These are phyloP conservation scores for Hypoxylon rickii DNA, from an alignment of 495 filamentous ascomycete genomes.

Conservation along the genomic window DNA sequence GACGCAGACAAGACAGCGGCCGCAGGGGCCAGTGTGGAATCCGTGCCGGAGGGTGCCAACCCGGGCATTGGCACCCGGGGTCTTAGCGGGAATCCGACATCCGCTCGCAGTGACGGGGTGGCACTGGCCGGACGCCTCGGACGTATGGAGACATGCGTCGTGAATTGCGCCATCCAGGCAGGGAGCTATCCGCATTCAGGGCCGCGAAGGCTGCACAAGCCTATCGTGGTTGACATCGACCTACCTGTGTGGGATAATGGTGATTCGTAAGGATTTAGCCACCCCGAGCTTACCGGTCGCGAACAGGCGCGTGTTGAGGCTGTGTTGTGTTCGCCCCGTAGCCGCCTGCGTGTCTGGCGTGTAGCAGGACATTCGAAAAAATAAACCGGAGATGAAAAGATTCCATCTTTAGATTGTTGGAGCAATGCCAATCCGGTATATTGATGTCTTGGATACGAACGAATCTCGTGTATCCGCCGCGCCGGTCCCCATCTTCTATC, in stretches of 20 bases:
- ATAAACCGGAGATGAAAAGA: background rate
- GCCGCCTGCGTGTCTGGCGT: background rate
- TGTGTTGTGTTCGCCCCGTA: slow-evolving; percentile 5
- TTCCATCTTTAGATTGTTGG: background rate
- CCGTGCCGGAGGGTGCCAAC: slow-evolving; percentile 12
- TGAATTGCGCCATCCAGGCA: slow-evolving; percentile 76
- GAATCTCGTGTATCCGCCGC: background rate
- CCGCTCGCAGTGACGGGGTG: slow-evolving; percentile 45
- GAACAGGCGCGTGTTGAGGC: slow-evolving; percentile 11
- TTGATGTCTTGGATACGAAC: slow-evolving; percentile 1
- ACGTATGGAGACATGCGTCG: slow-evolving; percentile 72
- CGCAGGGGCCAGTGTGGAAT: background rate
- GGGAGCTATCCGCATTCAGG: slow-evolving; percentile 65
- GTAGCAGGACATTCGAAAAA: background rate
- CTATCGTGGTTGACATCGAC: slow-evolving; percentile 78
- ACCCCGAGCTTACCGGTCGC: slow-evolving; percentile 13
- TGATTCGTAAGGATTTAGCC: slow-evolving; percentile 15
- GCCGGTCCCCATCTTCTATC: background rate
- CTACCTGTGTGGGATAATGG: slow-evolving; percentile 62
- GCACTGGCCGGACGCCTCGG: slow-evolving; percentile 49
- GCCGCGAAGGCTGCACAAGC: slow-evolving; percentile 68
- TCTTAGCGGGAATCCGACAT: slow-evolving; percentile 44
- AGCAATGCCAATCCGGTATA: background rate
- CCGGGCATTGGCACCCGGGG: slow-evolving; percentile 39
- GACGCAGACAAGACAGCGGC: background rate